A percentile compares a stretch with the other conserved stretches of the same genome.
These are phyloP conservation scores for Globisporangium iwayamae DNA, from an alignment of 352 stramenopile species.

Conservation along the genomic window DNA sequence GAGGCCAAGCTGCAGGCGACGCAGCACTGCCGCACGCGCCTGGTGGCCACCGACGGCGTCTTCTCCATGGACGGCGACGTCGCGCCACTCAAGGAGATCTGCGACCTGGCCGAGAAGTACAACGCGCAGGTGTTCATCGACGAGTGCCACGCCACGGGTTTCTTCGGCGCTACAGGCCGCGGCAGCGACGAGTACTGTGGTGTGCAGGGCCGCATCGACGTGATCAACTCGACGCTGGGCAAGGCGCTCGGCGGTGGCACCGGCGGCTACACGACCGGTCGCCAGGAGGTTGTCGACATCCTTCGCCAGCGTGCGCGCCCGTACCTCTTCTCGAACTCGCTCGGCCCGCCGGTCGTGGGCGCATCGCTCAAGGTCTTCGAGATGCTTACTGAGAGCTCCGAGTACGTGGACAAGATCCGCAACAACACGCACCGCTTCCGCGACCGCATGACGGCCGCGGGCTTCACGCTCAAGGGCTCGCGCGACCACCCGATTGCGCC, in stretches of 20 bases:
- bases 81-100: slow-evolving; percentile 88
- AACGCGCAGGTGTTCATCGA: slow-evolving; percentile 92
- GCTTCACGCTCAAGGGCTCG: slow-evolving; percentile 88
- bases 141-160: slow-evolving; percentile 93
- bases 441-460: slow-evolving; percentile 86
- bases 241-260: slow-evolving; percentile 93
- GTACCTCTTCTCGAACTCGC: slow-evolving; percentile 94
- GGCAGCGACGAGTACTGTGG: slow-evolving; percentile 92
- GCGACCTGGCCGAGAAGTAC: slow-evolving; percentile 89
- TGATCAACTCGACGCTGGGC: slow-evolving; percentile 94
- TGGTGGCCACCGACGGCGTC: slow-evolving; percentile 94
- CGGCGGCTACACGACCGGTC: slow-evolving; percentile 90
- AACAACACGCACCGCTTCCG: slow-evolving; percentile 91
- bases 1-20: slow-evolving; percentile 88
- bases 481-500: slow-evolving; percentile 88
- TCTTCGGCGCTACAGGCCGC: slow-evolving; percentile 90
- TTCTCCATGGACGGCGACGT: slow-evolving; percentile 96
- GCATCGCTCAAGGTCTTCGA: slow-evolving; percentile 93
- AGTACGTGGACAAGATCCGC: slow-evolving; percentile 87
- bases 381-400: slow-evolving; percentile 85
- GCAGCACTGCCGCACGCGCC: slow-evolving; percentile 85
- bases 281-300: slow-evolving; percentile 90
- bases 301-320: slow-evolving; percentile 88
- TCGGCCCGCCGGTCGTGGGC: slow-evolving; percentile 91
- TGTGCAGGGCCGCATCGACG: slow-evolving; percentile 85